A percentile compares a stretch with the other conserved stretches of the same genome.
Evolutionary conservation across 2,329 filamentous ascomycete species (phyloP).

Genomic region (Verticillium longisporum): DNA sequence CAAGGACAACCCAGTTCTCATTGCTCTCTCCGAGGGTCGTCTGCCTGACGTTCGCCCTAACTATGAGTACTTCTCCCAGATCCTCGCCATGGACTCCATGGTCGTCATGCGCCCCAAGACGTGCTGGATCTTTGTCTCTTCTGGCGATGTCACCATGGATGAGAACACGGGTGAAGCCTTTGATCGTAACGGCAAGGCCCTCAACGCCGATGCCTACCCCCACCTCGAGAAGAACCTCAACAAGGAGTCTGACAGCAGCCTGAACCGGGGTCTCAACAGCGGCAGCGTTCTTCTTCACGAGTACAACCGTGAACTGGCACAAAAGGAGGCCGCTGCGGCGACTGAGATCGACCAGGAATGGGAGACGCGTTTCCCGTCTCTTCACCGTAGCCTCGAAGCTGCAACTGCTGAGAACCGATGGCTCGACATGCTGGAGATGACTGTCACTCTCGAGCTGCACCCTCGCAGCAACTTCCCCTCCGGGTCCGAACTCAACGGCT

Average conservation of each 20-base stretch:
- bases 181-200: constrained; percentile 32
- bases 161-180: constrained; percentile 30
- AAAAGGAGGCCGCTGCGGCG: constrained; percentile 49
- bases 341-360: constrained; percentile 47
- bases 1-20: constrained; percentile 59
- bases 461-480: constrained; percentile 49
- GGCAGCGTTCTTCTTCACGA: constrained; percentile 46
- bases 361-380: constrained; percentile 51
- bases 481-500: constrained; percentile 53
- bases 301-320: constrained; percentile 47
- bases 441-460: constrained; percentile 52
- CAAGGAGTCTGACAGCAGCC: constrained; percentile 34
- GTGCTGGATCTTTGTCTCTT: constrained; percentile 53
- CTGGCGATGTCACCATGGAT: constrained; percentile 42
- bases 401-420: constrained; percentile 42
- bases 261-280: constrained; percentile 41
- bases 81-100: constrained; percentile 45
- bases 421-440: constrained; percentile 56
- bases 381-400: constrained; percentile 44
- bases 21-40: constrained; percentile 50
- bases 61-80: constrained; percentile 54
- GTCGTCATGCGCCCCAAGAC: constrained; percentile 50
- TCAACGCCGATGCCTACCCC: constrained; percentile 44
- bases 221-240: constrained; percentile 49
- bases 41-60: constrained; percentile 53